phyloP scores from a whole-genome alignment of 805 yeast genomes.

The Kodamaea hsintzibuensis region DNA sequence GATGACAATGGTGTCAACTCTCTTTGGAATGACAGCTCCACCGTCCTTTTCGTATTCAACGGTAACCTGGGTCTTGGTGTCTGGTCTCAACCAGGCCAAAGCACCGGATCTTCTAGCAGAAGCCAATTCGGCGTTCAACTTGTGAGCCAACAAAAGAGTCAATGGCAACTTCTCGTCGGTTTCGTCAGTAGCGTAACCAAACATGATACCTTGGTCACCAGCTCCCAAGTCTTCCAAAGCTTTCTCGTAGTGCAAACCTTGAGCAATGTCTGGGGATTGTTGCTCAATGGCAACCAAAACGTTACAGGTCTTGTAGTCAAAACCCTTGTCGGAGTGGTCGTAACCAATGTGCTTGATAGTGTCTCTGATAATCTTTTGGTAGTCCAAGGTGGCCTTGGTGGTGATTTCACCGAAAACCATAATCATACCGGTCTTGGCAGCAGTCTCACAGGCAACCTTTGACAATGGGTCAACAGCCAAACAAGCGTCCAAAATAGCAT shows the following conservation, averaged over 20 bases:
- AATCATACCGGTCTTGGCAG: slow-evolving; percentile 98
- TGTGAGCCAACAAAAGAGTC: slow-evolving; percentile 91
- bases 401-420: slow-evolving; percentile 99
- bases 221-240: slow-evolving; percentile 98
- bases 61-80: slow-evolving; percentile 99
- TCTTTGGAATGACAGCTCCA: slow-evolving; percentile 93
- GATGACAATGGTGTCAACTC: slow-evolving; percentile 97
- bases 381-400: slow-evolving; percentile 92
- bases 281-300: slow-evolving; percentile 98
- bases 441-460: slow-evolving; percentile 99
- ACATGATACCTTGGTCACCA: slow-evolving; percentile 99
- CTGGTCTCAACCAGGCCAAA: slow-evolving; percentile 97
- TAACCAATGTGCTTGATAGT: slow-evolving; percentile 98
- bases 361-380: slow-evolving; percentile 96
- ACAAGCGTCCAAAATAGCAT: slow-evolving; percentile 98
- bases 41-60: slow-evolving; percentile 91
- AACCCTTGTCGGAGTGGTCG: slow-evolving; percentile 94
- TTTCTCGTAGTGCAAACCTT: slow-evolving; percentile 96
- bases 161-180: slow-evolving; percentile 96
- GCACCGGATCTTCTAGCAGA: slow-evolving; percentile 96
- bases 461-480: slow-evolving; percentile 93
- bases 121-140: slow-evolving; percentile 94
- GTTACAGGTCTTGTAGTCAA: slow-evolving; percentile 99
- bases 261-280: slow-evolving; percentile 99
- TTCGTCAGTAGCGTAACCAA: slow-evolving; percentile 99